Conservation (phyloP, 257 asterid species). For the Datura wrightii region DNA sequence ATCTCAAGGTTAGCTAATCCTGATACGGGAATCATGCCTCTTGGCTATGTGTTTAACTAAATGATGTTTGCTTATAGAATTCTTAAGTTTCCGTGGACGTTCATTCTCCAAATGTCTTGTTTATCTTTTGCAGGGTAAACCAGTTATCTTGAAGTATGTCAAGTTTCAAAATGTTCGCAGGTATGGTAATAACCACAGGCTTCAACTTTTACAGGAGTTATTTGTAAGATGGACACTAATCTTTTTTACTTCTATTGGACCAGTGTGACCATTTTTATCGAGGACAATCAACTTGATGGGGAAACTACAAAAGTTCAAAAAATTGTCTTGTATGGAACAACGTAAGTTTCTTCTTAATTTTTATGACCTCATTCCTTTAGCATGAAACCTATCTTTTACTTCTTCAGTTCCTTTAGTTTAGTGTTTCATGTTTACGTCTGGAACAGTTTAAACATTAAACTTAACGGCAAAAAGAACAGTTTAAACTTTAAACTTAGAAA, state of each 20-base stretch:
- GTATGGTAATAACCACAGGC: conserved; percentile 39
- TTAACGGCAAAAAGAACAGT: not conserved
- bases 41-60: not conserved
- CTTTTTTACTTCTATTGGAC: conserved; percentile 29
- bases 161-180: conserved; percentile 91
- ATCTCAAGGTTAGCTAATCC: conserved; percentile 73
- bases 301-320: conserved; percentile 87
- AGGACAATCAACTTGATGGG: conserved; percentile 89
- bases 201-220: conserved; percentile 23
- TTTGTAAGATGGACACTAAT: conserved; percentile 28
- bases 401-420: not conserved
- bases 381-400: not conserved
- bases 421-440: conserved; percentile 11
- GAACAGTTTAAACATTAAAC: conserved; percentile 22
- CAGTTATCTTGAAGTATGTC: conserved; percentile 70
- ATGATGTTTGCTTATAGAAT: not conserved
- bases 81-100: conserved; percentile 17
- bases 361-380: conserved; percentile 26
- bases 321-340: conserved; percentile 80
- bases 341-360: conserved; percentile 62
- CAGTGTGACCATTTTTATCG: conserved; percentile 94
- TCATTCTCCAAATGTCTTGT: not conserved
- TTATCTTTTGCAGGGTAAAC: conserved; percentile 61
- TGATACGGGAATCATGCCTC: conserved; percentile 31
- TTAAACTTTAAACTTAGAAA: not conserved